Evolutionary conservation across 495 filamentous ascomycete genomes (phyloP), one percentile per base, ranked within the genome.

Genomic region (Cercophora scortea): DNA sequence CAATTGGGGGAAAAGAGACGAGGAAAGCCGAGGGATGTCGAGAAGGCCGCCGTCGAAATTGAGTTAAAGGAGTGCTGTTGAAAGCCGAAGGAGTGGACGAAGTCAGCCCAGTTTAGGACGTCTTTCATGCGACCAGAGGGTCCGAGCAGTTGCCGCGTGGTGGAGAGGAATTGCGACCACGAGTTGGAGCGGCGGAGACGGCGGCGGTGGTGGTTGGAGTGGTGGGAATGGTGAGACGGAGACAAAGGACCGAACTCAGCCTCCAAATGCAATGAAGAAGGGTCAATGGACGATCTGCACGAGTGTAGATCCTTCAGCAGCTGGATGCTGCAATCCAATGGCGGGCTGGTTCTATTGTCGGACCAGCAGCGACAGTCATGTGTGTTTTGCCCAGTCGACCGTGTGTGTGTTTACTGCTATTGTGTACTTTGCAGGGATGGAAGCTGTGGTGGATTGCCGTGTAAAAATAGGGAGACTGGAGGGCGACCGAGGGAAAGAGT

Each of bases 111-210:
- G 55, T 54, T 53, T 18, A 9, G 33, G 52, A 49, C 50, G 52
- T 51, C 43, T 55, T 59, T 64, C 56, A 64, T 59, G 59, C 56
- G 56, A 59, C 52, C 50, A 11, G 33, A 52, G 8, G 54, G 54
- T 38, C 50, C 42, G 48, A 53, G 58, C 42, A 42, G 49, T 40
- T 41, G 6, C 32, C 36, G n/a, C 19, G n/a, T 25, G 2, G 25
- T 25, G 25, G 25, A 25, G 25, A 25, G 36, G 10, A 8, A 38
- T 38, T 38, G 25, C 25, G 5, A 25, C 36, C 41, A 17, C 32
- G 19, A 50, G 8, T 8, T 18, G 41, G 32, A 12, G n/a, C 12
- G 8, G 38, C 53, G 35, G 50, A 45, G 34, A 46, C 25, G 40
- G n/a, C 32, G 17, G 8, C 16, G 12, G 41, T 42, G 45, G 45